Conservation (phyloP, 2,329 filamentous ascomycete species). For the Orbilia ellipsospora region DNA sequence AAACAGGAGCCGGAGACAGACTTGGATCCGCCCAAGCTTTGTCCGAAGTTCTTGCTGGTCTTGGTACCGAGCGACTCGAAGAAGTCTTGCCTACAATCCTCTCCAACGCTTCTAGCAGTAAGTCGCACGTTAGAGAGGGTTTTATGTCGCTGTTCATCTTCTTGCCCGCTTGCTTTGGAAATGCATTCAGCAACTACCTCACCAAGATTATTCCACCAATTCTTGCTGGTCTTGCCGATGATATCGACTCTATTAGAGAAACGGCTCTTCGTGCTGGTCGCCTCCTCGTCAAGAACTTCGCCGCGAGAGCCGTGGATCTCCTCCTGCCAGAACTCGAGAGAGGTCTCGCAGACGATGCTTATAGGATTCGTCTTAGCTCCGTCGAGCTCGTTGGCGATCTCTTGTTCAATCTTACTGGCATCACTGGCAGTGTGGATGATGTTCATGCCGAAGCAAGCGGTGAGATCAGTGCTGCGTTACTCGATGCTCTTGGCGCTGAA, state of each 20-base stretch:
- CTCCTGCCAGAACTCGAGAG: constrained; percentile 94
- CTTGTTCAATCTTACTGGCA: constrained; percentile 96
- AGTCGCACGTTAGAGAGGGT: constrained; percentile 89
- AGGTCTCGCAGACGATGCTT: constrained; percentile 95
- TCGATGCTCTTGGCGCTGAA: constrained; percentile 93
- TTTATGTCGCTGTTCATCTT: constrained; percentile 99
- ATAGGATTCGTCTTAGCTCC: constrained; percentile 96
- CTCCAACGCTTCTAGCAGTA: constrained; percentile 92
- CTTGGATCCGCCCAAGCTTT: constrained; percentile 96
- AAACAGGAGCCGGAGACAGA: constrained; percentile 94
- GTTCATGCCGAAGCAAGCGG: constrained; percentile 70
- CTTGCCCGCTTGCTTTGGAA: constrained; percentile 97
- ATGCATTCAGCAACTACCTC: constrained; percentile 96
- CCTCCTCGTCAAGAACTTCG: constrained; percentile 97
- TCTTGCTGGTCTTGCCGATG: constrained; percentile 90
- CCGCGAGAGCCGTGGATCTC: constrained; percentile 91
- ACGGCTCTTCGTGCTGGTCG: constrained; percentile 94
- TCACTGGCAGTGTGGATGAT: constrained; percentile 85
- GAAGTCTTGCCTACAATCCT: constrained; percentile 96
- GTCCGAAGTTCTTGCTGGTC: constrained; percentile 91
- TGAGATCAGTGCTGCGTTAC: constrained; percentile 90
- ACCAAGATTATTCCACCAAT: constrained; percentile 96
- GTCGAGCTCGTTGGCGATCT: constrained; percentile 97
- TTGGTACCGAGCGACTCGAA: constrained; percentile 91
- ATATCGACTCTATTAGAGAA: constrained; percentile 94